A percentile compares a stretch with the other conserved stretches of the same genome.
phyloP scores from a whole-genome alignment of 805 yeast genomes.

The Suhomyces sp. region DNA sequence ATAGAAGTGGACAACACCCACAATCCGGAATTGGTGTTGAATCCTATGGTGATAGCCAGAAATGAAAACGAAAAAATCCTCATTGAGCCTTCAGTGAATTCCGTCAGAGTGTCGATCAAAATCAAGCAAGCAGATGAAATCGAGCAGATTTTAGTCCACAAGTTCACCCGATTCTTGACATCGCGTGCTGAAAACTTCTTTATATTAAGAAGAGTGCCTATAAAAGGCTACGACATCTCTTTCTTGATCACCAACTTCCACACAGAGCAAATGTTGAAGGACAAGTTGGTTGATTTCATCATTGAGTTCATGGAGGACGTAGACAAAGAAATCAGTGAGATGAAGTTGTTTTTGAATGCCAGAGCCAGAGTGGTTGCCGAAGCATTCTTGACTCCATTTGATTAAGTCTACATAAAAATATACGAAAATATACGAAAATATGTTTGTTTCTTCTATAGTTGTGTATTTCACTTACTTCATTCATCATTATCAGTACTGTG shows the following conservation, averaged over 20 bases:
- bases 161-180: conserved; percentile 89
- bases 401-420: conserved; percentile 32
- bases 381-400: conserved; percentile 88
- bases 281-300: conserved; percentile 91
- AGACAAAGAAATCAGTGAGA: conserved; percentile 96
- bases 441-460: background rate
- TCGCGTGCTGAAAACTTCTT: conserved; percentile 94
- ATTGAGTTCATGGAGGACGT: conserved; percentile 99
- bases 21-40: conserved; percentile 78
- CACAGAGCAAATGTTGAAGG: conserved; percentile 93
- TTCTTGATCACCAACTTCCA: conserved; percentile 91
- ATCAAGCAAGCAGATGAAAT: conserved; percentile 98
- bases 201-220: conserved; percentile 86
- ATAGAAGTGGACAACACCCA: conserved; percentile 74
- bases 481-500: background rate
- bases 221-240: conserved; percentile 88
- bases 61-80: conserved; percentile 90
- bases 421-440: background rate
- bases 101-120: conserved; percentile 84
- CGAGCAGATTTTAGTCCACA: conserved; percentile 90
- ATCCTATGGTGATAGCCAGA: conserved; percentile 86
- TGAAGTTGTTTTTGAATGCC: conserved; percentile 94
- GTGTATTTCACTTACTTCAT: background rate
- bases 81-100: conserved; percentile 91
- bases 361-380: conserved; percentile 98